phyloP scores from a whole-genome alignment of 208 protist genomes.

The Leishmania amazonensis region DNA sequence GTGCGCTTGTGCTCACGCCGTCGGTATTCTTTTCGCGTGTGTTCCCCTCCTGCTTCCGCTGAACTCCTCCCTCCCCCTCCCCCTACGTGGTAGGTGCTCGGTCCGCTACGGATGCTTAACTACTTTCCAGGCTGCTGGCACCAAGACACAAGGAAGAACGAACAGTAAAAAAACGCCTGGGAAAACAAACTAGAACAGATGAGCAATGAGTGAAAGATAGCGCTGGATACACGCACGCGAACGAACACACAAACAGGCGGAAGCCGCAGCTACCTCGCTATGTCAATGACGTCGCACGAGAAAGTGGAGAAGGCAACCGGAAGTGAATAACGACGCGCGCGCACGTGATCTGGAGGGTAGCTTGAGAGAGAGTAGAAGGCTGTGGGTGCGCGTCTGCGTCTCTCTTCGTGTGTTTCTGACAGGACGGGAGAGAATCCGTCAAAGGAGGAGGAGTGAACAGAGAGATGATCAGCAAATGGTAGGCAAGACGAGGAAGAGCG shows the following conservation, averaged over 20 bases:
- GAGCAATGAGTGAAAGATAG: not conserved
- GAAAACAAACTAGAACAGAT: not conserved
- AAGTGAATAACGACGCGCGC: slow-evolving; percentile 3
- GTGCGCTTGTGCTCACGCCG: not conserved
- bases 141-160: not conserved
- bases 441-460: not conserved
- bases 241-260: not conserved
- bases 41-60: not conserved
- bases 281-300: not conserved
- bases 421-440: not conserved
- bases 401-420: not conserved
- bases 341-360: not conserved
- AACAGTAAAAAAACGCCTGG: not conserved
- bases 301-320: not conserved
- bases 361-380: not conserved
- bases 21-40: not conserved
- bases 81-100: not conserved
- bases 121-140: not conserved
- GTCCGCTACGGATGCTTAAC: not conserved
- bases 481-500: not conserved
- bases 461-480: not conserved
- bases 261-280: not conserved
- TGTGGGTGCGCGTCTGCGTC: not conserved
- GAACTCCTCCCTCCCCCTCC: not conserved
- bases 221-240: not conserved